Conservation (phyloP, 148 eudicot species). For the Rhododendron griersonianum region DNA sequence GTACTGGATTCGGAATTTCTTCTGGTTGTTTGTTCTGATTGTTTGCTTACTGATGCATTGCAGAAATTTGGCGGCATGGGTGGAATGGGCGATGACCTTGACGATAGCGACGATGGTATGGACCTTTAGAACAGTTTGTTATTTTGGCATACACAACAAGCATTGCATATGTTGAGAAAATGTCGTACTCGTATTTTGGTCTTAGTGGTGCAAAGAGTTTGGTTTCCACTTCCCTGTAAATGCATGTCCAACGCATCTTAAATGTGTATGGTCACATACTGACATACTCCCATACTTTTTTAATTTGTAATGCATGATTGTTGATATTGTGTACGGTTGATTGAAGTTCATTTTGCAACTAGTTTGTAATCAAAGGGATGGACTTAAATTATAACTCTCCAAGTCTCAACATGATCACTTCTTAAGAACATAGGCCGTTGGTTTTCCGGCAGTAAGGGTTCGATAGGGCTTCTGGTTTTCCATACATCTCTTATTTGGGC, state of each 20-base stretch:
- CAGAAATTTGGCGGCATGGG: slow-evolving; percentile 32
- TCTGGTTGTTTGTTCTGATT: neutral
- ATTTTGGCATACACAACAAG: neutral
- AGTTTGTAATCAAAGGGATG: too few species aligned
- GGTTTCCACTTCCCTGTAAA: neutral
- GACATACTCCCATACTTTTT: neutral
- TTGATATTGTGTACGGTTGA: neutral
- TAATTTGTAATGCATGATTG: neutral
- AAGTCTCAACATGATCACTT: too few species aligned
- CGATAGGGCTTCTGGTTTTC: too few species aligned
- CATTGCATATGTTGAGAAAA: neutral
- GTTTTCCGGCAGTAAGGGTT: too few species aligned
- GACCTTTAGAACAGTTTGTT: neutral
- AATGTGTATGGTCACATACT: neutral
- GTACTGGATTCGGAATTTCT: neutral
- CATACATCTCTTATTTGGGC: neutral
- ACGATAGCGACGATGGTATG: slow-evolving; percentile 68
- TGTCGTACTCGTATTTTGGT: neutral
- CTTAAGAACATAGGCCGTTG: too few species aligned
- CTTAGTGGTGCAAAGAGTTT: neutral
- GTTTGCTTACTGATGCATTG: neutral
- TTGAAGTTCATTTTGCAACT: neutral
- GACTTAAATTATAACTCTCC: too few species aligned
- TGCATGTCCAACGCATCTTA: neutral
- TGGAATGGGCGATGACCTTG: slow-evolving; percentile 54